phyloP scores from a whole-genome alignment of 305 asterid species.

The Euphrasia arctica region DNA sequence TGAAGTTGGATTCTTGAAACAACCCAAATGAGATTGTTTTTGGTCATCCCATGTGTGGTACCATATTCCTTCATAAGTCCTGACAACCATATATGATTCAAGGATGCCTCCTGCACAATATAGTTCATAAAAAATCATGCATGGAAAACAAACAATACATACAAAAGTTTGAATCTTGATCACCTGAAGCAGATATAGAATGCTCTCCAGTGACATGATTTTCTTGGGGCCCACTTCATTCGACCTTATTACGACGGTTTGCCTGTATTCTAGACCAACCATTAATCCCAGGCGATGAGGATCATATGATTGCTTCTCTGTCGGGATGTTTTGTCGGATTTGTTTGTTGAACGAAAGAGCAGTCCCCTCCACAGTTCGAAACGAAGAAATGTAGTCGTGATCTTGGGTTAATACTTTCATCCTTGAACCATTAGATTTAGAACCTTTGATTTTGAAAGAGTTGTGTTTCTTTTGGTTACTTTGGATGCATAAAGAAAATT shows the following conservation, averaged over 20 bases:
- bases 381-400: background rate
- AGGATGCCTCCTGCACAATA: constrained; percentile 75
- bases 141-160: background rate
- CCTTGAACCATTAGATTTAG: constrained; percentile 19
- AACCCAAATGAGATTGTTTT: constrained; percentile 86
- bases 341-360: constrained; percentile 31
- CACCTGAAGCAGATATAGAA: constrained; percentile 89
- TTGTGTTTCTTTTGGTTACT: constrained; percentile 28
- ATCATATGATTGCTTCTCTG: constrained; percentile 65
- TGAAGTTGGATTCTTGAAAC: constrained; percentile 87
- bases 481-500: background rate
- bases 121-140: background rate
- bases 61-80: constrained; percentile 89
- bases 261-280: constrained; percentile 54
- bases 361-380: constrained; percentile 18
- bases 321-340: constrained; percentile 71
- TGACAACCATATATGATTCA: constrained; percentile 95
- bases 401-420: background rate
- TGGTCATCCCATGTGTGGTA: constrained; percentile 92
- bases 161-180: background rate
- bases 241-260: constrained; percentile 76
- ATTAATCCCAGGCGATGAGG: constrained; percentile 51
- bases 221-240: constrained; percentile 90
- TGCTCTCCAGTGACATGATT: constrained; percentile 72
- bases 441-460: constrained; percentile 37